Evolutionary conservation across 1,284 basidiomycete species (phyloP).

Genomic region (Xerocomus minutiporus): DNA sequence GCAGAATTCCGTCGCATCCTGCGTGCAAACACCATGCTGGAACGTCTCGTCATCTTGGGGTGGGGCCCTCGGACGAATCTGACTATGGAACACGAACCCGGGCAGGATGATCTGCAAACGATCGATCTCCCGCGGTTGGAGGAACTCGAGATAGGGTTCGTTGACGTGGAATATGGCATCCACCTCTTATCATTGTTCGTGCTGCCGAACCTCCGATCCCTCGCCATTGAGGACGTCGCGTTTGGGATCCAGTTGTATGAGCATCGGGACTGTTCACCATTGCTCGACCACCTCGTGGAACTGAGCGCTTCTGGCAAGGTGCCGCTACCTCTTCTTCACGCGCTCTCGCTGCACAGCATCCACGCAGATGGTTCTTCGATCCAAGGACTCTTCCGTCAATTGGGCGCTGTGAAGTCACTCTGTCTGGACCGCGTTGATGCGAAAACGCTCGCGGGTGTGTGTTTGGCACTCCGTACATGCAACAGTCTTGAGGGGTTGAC

Average conservation of each 20-base stretch:
- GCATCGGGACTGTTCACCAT: constrained; percentile 17
- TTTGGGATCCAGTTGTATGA: constrained; percentile 25
- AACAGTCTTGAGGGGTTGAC: constrained; percentile 11
- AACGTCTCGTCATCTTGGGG: constrained; percentile 43
- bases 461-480: constrained; percentile 6
- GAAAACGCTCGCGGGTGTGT: constrained; percentile 5
- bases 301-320: not conserved
- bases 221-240: constrained; percentile 45
- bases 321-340: constrained; percentile 8
- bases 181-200: constrained; percentile 41
- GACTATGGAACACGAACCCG: not conserved
- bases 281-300: constrained; percentile 15
- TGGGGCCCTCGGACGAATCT: constrained; percentile 41
- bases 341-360: constrained; percentile 17
- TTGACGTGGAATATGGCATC: constrained; percentile 41
- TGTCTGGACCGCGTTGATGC: constrained; percentile 12
- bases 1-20: constrained; percentile 42
- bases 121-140: constrained; percentile 35
- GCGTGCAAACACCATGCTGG: constrained; percentile 36
- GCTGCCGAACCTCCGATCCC: constrained; percentile 37
- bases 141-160: constrained; percentile 43
- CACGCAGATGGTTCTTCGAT: constrained; percentile 4
- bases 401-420: constrained; percentile 10
- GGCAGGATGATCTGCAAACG: not conserved
- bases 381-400: constrained; percentile 5